Conservation (phyloP, 2,329 filamentous ascomycete genomes). For the Hypocreales sp. region DNA sequence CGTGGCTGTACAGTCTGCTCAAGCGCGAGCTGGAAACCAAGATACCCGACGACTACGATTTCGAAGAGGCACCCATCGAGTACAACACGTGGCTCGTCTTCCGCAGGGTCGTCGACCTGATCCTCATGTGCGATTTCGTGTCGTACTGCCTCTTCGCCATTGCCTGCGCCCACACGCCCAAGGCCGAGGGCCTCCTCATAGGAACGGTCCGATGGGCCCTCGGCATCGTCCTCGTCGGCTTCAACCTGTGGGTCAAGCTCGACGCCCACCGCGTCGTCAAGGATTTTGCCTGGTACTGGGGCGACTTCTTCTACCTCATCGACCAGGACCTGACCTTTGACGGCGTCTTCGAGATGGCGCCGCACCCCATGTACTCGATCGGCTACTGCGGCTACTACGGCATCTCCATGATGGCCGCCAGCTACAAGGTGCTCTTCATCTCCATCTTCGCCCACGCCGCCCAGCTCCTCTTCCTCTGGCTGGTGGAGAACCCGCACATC, state of each 20-base stretch:
- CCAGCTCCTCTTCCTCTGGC: conserved; percentile 81
- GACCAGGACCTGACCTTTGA: conserved; percentile 97
- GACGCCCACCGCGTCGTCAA: conserved; percentile 97
- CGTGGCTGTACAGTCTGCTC: conserved; percentile 67
- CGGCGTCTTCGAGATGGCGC: conserved; percentile 97
- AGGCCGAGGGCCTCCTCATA: conserved; percentile 53
- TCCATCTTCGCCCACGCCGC: conserved; percentile 88
- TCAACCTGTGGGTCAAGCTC: conserved; percentile 97
- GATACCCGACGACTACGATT: conserved; percentile 84
- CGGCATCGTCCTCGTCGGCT: conserved; percentile 67
- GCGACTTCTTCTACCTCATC: conserved; percentile 97
- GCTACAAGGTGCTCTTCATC: conserved; percentile 94
- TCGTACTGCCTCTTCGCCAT: conserved; percentile 95
- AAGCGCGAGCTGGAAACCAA: conserved; percentile 89
- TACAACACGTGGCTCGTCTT: conserved; percentile 99
- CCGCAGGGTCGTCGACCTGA: conserved; percentile 85
- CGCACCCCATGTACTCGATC: conserved; percentile 97
- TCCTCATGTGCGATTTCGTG: conserved; percentile 96
- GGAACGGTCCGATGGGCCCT: conserved; percentile 61
- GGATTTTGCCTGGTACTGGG: conserved; percentile 99
- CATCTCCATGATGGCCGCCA: conserved; percentile 94
- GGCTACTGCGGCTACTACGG: conserved; percentile 97
- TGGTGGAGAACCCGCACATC: conserved; percentile 95
- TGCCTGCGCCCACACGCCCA: conserved; percentile 65
- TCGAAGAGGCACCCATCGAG: conserved; percentile 85